Conservation (phyloP, 78 protist genomes). For the Dictyostelium citrinum region DNA sequence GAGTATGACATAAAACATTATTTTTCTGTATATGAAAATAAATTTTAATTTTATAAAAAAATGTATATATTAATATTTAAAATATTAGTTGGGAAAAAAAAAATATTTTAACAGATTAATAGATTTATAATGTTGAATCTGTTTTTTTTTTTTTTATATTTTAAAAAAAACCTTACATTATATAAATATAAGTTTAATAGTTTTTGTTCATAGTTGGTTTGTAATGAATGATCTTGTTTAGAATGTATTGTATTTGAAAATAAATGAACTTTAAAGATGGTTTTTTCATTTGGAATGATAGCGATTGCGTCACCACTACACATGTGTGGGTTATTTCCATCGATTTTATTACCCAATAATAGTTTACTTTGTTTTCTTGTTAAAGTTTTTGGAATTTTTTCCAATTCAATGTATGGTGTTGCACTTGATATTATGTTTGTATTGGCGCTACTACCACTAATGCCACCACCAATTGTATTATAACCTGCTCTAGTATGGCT, state of each 20-base stretch:
- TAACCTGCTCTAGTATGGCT: neutral
- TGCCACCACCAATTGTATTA: neutral
- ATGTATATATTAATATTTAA: no score
- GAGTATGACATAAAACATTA: neutral
- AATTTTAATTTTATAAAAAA: neutral
- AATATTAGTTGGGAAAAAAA: no score
- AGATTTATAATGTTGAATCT: no score
- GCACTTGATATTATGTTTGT: neutral
- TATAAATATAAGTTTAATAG: slow-evolving; percentile 9
- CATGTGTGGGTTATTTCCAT: slow-evolving; percentile 7
- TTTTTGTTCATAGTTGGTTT: slow-evolving; percentile 57
- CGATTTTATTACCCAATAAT: slow-evolving; percentile 35
- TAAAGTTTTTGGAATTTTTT: neutral
- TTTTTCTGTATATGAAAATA: slow-evolving; percentile 8
- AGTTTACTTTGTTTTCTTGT: slow-evolving; percentile 63
- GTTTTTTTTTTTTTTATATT: no score
- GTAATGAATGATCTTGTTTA: slow-evolving; percentile 9
- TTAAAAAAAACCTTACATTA: neutral
- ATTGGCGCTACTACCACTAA: neutral
- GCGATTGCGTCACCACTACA: slow-evolving; percentile 21
- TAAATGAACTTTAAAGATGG: slow-evolving; percentile 1
- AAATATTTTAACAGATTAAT: no score
- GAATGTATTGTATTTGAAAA: slow-evolving; percentile 16
- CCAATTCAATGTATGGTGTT: slow-evolving; percentile 17
- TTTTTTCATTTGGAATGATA: slow-evolving; percentile 4